Base-by-base conservation (phyloP, 2,329 filamentous ascomycete species). In the Diaporthe caulivora region DNA sequence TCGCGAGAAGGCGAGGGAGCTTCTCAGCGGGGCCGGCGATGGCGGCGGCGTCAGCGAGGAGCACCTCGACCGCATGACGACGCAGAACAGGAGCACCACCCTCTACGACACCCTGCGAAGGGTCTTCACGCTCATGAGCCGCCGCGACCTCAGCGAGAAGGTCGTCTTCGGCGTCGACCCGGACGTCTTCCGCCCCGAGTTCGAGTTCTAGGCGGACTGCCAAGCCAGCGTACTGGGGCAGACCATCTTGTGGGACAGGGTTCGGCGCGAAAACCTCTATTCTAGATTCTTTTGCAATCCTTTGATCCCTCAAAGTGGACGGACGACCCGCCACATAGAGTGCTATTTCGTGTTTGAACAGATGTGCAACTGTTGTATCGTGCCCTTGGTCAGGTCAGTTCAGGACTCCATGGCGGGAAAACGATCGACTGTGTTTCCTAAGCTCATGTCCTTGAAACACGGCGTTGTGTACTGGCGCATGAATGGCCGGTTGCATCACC, bases 51-150 rank as follows among this genome's bases (percentile, higher is more conserved):
- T 85, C 13, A 82, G 81, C 31, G 95, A 98, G 79, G 91, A 90
- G 72, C 91, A 94, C 77, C 87, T 98, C 26, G 94, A 98, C 80
- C 89, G 93, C 75, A 95, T 98, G 92, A 93, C 97, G 71, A 93
- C 93, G 68, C 96, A 98, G 86, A 99, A 99, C 84, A 92, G 97
- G 81, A 98, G 95, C 86, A 98, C 95, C 65, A 99, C 98, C 79
- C 86, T 99, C 74, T 98, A 98, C 83, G 97, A 99, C 82, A 99
- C 97, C 17, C 86, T 99, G 75, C 87, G 96, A 75, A 88, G 97
- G 74, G 97, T 98, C n/a, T 98, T 99, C 83, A 95, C 92, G 13
- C 95, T 97, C 85, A 98, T 99, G 97, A 93, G 93, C 2, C 87
- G 97, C 73, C 87, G 95, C 72, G 97, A 99, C 83, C 82, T 99